A percentile compares a stretch with the other conserved stretches of the same genome.
phyloP scores from a whole-genome alignment of 2,329 filamentous ascomycete species.

The Botrytis galanthina region DNA sequence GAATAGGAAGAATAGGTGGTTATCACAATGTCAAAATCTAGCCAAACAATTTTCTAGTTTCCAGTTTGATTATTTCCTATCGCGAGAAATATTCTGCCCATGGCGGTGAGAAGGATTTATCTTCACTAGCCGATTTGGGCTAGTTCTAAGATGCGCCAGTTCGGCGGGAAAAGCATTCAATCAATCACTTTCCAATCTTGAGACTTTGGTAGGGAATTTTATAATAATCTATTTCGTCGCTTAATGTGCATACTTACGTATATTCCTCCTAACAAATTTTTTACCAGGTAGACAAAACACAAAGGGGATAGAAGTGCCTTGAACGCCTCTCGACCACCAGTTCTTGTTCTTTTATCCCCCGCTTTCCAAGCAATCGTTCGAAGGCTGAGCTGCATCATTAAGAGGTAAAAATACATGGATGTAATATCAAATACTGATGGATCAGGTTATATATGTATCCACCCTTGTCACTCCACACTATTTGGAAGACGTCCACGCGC shows the following conservation, averaged over 20 bases:
- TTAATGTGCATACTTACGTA: neutral
- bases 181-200: neutral
- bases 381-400: neutral
- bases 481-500: neutral
- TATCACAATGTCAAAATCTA: neutral
- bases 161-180: neutral
- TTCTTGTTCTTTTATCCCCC: neutral
- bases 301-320: neutral
- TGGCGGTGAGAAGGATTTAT: neutral
- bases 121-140: neutral
- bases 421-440: neutral
- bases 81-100: slow-evolving; percentile 10
- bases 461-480: neutral
- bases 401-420: neutral
- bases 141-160: neutral
- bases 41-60: neutral
- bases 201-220: neutral
- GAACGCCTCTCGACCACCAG: neutral
- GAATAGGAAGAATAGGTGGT: neutral
- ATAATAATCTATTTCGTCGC: neutral
- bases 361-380: neutral
- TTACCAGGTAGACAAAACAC: neutral
- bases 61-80: neutral
- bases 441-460: neutral
- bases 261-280: neutral